Conservation (phyloP, 2,329 filamentous ascomycete species). For the Teratosphaeria viscida region DNA sequence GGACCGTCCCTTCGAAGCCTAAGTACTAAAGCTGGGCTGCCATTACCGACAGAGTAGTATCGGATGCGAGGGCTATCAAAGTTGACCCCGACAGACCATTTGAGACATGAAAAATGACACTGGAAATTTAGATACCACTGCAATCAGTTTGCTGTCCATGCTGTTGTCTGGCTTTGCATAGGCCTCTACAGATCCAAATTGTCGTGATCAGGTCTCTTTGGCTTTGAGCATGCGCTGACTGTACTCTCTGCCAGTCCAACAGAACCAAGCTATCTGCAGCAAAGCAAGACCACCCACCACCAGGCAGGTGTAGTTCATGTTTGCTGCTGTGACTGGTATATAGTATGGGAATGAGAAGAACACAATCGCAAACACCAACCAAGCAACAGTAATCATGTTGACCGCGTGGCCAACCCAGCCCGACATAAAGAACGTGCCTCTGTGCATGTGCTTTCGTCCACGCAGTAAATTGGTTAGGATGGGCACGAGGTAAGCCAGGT, state of each 20-base stretch:
- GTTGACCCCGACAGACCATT: no score
- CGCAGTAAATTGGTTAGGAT: constrained; percentile 36
- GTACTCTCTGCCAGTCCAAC: not conserved
- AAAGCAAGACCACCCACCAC: not conserved
- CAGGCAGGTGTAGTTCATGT: not conserved
- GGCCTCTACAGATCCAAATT: not conserved
- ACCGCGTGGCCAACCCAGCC: not conserved
- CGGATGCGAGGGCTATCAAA: no score
- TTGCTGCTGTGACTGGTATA: not conserved
- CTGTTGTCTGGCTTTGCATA: not conserved
- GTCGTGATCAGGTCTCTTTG: not conserved
- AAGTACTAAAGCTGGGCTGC: constrained; percentile 25
- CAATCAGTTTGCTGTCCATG: no score
- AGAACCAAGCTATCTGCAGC: not conserved
- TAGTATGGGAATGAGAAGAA: constrained; percentile 19
- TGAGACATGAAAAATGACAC: no score
- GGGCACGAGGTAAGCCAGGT: constrained; percentile 31
- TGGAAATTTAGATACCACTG: no score
- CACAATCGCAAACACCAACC: constrained; percentile 41
- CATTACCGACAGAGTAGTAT: no score
- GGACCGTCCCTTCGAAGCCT: constrained; percentile 36
- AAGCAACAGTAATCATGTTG: constrained; percentile 32
- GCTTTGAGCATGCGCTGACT: not conserved
- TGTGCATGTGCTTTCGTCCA: constrained; percentile 17
- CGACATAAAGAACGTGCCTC: constrained; percentile 1